Percentiles rank a stretch among this genome's conserved stretches.
Evolutionary conservation across 495 filamentous ascomycete genomes (phyloP).

Genomic region (Saxispiralis lemnorum): DNA sequence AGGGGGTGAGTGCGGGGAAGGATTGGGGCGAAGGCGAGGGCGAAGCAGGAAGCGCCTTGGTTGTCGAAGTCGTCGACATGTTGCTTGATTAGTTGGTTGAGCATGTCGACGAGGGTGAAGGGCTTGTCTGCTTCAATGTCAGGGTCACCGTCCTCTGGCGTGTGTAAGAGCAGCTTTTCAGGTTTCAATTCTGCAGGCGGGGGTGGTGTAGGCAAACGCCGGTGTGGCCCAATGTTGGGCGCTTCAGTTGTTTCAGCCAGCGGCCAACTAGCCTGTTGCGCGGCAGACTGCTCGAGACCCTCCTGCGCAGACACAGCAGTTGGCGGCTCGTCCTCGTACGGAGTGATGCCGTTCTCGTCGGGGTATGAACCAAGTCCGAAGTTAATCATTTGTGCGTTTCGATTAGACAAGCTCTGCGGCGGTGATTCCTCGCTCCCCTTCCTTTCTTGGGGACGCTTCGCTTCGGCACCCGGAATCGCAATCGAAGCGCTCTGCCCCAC

Average conservation of each 20-base stretch:
- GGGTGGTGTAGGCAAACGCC: neutral
- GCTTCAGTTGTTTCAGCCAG: neutral
- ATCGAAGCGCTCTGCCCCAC: too few relatives aligned
- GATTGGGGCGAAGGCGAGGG: constrained; percentile 21
- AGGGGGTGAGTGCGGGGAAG: constrained; percentile 15
- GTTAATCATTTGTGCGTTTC: too few relatives aligned
- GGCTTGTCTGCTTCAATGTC: constrained; percentile 15
- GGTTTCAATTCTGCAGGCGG: neutral
- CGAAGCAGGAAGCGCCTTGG: constrained; percentile 19
- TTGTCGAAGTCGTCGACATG: constrained; percentile 19
- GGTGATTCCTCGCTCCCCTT: too few relatives aligned
- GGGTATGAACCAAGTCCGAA: neutral
- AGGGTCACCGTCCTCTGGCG: constrained; percentile 6
- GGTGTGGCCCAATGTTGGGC: neutral
- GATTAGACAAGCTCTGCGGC: too few relatives aligned
- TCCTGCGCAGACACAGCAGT: constrained; percentile 12
- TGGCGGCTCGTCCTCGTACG: neutral
- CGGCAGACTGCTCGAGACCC: constrained; percentile 11
- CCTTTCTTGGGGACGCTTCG: too few relatives aligned
- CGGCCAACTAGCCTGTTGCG: too few relatives aligned
- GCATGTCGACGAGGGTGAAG: constrained; percentile 18
- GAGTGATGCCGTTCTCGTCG: neutral
- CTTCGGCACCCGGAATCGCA: too few relatives aligned
- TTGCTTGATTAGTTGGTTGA: constrained; percentile 18
- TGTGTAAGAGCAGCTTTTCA: neutral